Percentiles rank a stretch among this genome's conserved stretches.
phyloP scores from a whole-genome alignment of 371 early-diverging fungal genomes.

The Apophysomyces ossiformis region DNA sequence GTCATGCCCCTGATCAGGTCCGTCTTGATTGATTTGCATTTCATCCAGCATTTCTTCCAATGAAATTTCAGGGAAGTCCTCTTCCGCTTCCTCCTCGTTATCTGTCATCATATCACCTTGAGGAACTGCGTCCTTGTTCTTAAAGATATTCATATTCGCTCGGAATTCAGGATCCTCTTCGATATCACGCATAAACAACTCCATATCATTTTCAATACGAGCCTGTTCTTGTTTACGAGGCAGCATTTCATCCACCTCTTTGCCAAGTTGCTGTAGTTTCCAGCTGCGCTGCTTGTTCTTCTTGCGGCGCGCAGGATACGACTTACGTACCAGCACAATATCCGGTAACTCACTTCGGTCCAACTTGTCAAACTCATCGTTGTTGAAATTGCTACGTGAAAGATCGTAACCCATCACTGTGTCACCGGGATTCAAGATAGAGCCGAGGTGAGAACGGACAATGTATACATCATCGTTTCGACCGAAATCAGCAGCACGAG shows the following conservation, averaged over 20 bases:
- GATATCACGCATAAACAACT: conserved; percentile 91
- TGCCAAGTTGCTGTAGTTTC: conserved; percentile 87
- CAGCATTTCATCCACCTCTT: conserved; percentile 85
- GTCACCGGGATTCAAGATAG: conserved; percentile 90
- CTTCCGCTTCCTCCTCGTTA: conserved; percentile 60
- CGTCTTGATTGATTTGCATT: conserved; percentile 69
- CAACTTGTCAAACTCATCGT: conserved; percentile 76
- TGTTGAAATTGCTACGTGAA: conserved; percentile 89
- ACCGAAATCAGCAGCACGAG: conserved; percentile 81
- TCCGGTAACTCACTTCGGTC: conserved; percentile 76
- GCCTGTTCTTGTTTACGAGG: conserved; percentile 78
- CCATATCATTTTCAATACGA: conserved; percentile 80
- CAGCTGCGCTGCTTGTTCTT: conserved; percentile 87
- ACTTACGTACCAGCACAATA: conserved; percentile 89
- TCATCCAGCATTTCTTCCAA: conserved; percentile 93
- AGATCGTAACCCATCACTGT: conserved; percentile 93
- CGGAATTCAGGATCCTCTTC: conserved; percentile 97
- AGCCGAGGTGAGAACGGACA: conserved; percentile 93
- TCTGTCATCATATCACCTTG: conserved; percentile 59
- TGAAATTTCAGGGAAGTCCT: conserved; percentile 89
- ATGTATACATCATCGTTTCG: conserved; percentile 83
- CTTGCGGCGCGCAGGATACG: conserved; percentile 88
- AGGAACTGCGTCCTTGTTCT: conserved; percentile 55
- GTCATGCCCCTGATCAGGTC: conserved; percentile 47
- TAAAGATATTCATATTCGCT: conserved; percentile 91